Evolutionary conservation across 495 filamentous ascomycete genomes (phyloP), one percentile per base, ranked within the genome.

Genomic region (Bryoglossum gracile): DNA sequence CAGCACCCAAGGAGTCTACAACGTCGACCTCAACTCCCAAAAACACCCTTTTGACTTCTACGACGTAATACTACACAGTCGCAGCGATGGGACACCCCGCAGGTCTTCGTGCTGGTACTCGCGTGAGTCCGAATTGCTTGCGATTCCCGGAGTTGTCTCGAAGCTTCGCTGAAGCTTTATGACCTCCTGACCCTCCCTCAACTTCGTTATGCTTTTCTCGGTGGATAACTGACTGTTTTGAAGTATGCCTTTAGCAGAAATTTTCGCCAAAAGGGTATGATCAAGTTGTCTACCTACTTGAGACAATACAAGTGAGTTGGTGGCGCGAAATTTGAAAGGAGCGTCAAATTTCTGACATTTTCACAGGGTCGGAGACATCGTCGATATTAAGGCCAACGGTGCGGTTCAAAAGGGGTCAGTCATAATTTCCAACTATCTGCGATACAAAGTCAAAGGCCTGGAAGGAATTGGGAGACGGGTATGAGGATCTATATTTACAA

Each of bases 361-460:
- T 35, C 14, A 28, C 39, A 94, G 87, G 70, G 92, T 98, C 66
- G 92, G 90, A 67, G 90, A 96, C 60, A 94, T 96, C 62, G 90
- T 96, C 62, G 90, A 96, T 65, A 83, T 96, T 68, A 89, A 90
- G 73, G 85, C 84, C 62, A 95, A 96, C 75, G 90, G 89, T 79
- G 90, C 90, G 65, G 89, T 95, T 51, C 90, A 96, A 77, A 95
- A 96, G 81, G 90, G 89, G 85, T 91, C 64, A 81, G 86, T 48
- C 13, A 16, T 18, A 48, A 16, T 36, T 25, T 21, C 36, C 16
- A 33, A 16, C 37, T 19, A 4, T 24, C 11, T 5, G 32, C 2
- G 24, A 30, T 32, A 21, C 13, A 18, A 35, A 2, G 8, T 16
- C 37, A 17, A 17, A 16, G 30, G 9, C 11, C 17, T 24, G 4